A percentile compares a stretch with the other conserved stretches of the same genome.
Evolutionary conservation across 306 rosid genomes (phyloP).

Genomic region (Argentina anserina): DNA sequence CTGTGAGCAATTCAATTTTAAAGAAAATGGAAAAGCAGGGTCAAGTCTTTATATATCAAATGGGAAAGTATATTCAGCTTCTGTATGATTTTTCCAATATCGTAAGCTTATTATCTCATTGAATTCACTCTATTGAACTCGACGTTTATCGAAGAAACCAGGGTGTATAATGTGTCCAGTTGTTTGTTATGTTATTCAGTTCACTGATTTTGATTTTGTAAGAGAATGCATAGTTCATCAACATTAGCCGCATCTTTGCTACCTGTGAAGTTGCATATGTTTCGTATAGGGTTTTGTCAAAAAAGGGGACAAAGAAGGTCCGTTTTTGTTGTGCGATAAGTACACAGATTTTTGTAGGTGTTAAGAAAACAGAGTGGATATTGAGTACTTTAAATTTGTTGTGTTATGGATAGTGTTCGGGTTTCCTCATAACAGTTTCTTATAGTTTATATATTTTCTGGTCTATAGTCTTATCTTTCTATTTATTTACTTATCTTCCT

Average conservation of each 20-base stretch:
- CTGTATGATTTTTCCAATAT: background rate
- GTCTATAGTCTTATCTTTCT: conserved; percentile 8
- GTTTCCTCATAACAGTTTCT: background rate
- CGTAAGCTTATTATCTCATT: background rate
- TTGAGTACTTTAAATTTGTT: background rate
- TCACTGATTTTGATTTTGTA: background rate
- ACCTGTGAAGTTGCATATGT: too few relatives aligned
- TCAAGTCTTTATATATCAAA: background rate
- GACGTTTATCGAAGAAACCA: background rate
- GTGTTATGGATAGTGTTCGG: background rate
- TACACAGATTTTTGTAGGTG: background rate
- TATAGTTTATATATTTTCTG: background rate
- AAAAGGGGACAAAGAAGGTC: too few relatives aligned
- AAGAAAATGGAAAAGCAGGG: background rate
- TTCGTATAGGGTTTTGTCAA: too few relatives aligned
- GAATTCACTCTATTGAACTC: background rate
- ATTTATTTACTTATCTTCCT: background rate
- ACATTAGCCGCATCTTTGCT: background rate
- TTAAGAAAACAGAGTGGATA: background rate
- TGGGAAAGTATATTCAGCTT: background rate
- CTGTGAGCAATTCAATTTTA: background rate
- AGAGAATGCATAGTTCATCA: background rate
- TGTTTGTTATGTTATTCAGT: background rate
- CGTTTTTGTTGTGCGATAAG: too few relatives aligned
- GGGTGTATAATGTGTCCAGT: background rate